These are phyloP conservation scores for Alternaria rosae DNA, from an alignment of 2,329 filamentous ascomycete genomes.

Conservation along the genomic window DNA sequence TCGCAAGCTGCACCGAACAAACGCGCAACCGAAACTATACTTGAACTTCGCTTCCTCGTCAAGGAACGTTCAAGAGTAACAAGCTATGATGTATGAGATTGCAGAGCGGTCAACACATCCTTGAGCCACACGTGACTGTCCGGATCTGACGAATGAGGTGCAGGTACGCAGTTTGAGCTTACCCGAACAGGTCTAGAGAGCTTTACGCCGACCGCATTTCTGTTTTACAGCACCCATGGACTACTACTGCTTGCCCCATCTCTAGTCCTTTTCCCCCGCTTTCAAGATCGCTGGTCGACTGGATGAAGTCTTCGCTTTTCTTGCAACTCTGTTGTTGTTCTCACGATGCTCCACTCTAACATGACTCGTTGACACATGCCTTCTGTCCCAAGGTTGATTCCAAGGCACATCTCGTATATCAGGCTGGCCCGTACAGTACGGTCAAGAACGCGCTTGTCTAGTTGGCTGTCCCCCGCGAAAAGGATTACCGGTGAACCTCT, in stretches of 20 bases:
- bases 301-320: neutral
- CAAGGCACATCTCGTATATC: neutral
- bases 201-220: constrained; percentile 6
- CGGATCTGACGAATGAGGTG: constrained; percentile 5
- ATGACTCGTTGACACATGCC: neutral
- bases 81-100: neutral
- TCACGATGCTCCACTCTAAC: neutral
- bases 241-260: neutral
- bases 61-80: neutral
- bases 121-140: constrained; percentile 4
- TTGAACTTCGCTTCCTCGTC: neutral
- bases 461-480: neutral
- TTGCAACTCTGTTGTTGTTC: neutral
- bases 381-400: neutral
- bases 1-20: neutral
- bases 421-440: neutral
- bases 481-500: neutral
- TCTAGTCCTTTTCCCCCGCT: neutral
- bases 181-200: neutral
- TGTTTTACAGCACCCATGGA: neutral
- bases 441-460: neutral
- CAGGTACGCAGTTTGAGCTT: neutral
- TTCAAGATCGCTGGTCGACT: neutral
- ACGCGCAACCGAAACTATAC: neutral
- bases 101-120: constrained; percentile 6